Conservation (phyloP, 2,329 filamentous ascomycete species). For the Emergomyces africanus region DNA sequence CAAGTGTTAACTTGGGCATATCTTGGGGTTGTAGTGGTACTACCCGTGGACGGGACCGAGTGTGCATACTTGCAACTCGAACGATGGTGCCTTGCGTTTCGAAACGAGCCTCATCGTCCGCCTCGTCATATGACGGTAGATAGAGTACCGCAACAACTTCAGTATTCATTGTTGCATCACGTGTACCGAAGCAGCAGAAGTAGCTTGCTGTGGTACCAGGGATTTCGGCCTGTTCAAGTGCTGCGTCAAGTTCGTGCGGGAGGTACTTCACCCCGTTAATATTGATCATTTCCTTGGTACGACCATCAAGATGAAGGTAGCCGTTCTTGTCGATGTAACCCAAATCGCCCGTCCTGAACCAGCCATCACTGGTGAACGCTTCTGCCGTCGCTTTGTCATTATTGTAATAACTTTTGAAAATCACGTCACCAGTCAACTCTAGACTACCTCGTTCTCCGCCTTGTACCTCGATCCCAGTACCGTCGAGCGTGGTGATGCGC, state of each 20-base stretch:
- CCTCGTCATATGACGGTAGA: constrained; percentile 15
- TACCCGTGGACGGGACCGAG: constrained; percentile 15
- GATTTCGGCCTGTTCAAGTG: constrained; percentile 22
- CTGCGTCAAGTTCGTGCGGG: constrained; percentile 22
- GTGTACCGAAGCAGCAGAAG: constrained; percentile 26
- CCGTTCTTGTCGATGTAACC: constrained; percentile 20
- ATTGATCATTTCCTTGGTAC: constrained; percentile 30
- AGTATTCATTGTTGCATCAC: constrained; percentile 15
- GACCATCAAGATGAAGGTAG: constrained; percentile 24
- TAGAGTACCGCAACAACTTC: constrained; percentile 28
- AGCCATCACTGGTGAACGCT: constrained; percentile 20
- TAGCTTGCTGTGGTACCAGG: constrained; percentile 14
- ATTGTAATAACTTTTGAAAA: constrained; percentile 22
- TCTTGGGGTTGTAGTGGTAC: constrained; percentile 15
- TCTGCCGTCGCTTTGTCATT: constrained; percentile 16
- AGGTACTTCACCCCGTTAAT: constrained; percentile 31
- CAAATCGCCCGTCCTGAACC: constrained; percentile 22
- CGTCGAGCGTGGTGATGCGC: constrained; percentile 9
- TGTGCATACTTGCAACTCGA: constrained; percentile 11
- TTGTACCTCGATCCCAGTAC: neutral
- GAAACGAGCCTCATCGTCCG: constrained; percentile 15
- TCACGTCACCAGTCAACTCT: constrained; percentile 13
- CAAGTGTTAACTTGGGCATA: constrained; percentile 25
- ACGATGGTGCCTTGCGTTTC: constrained; percentile 14
- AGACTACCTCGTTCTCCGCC: constrained; percentile 12